Base-by-base conservation (phyloP, 1,139 yeast species). In the Geotrichum australiense region DNA sequence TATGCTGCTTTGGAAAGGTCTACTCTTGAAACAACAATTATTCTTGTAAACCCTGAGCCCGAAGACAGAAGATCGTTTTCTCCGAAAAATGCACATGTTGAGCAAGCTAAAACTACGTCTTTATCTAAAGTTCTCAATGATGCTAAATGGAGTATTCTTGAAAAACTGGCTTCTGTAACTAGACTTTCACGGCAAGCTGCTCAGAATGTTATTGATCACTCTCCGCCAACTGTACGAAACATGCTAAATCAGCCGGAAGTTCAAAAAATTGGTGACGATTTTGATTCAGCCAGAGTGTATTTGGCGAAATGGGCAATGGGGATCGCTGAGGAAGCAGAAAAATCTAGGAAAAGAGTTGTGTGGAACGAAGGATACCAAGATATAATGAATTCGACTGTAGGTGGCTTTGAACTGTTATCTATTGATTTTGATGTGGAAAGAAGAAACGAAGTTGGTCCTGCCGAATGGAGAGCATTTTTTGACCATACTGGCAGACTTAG, bases 281-380 rank as follows among this genome's bases (percentile, higher is more conserved):
- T 87, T 58, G 97, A 89, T 55, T 79, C 91, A 37, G 96, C 96
- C 0, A 72, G 89, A 41, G 83, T 87, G 3, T 91, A 87, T 59
- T 68, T 91, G 47, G 97, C 98, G 4, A 87, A 87, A 65, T 91
- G 98, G 98, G 97, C 98, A 0, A 74, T 86, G 54, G 87, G 87
- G 30, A 94, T 91, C 20, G 93, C 91, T 53, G 93, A 87, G 55
- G 95, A 91, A 58, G 94, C 96, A 1, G 93, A 85, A 54, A 74
- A 73, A 51, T 75, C 82, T 37, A 78, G 83, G 47, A 68, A 72
- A 35, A 64, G 67, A 41, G 55, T 65, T 26, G 63, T 65, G n/a
- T 64, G 69, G 68, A 57, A 62, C 22, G 48, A 45, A n/a, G 58
- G 58, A 3, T 55, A 55, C 39, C 56, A 53, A 21, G 74, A 74